Evolutionary conservation across 371 early-diverging fungal species (phyloP).

Genomic region (Mucor indicus): DNA sequence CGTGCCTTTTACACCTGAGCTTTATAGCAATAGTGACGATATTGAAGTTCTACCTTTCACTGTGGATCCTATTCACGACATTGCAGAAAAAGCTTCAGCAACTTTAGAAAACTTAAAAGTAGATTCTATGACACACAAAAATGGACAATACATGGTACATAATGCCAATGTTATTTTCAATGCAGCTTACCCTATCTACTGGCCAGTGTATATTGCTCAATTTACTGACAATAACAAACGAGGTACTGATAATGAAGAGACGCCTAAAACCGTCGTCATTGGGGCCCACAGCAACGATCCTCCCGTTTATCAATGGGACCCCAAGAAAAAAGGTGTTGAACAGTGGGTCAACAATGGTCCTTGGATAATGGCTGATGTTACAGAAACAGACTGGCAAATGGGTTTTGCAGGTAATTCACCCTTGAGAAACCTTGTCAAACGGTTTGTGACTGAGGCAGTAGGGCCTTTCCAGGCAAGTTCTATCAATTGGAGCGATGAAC

Average conservation of each 20-base stretch:
- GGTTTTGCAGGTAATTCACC: slow-evolving; percentile 8
- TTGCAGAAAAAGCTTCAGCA: slow-evolving; percentile 6
- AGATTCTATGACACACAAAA: slow-evolving; percentile 2
- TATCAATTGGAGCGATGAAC: slow-evolving; percentile 27
- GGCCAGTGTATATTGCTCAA: slow-evolving; percentile 33
- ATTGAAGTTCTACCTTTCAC: slow-evolving; percentile 26
- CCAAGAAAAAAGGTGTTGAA: slow-evolving; percentile 2
- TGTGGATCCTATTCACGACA: slow-evolving; percentile 15
- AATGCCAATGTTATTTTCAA: slow-evolving; percentile 17
- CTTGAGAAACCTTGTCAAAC: slow-evolving; percentile 9
- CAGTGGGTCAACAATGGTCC: slow-evolving; percentile 34
- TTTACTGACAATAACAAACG: slow-evolving; percentile 10
- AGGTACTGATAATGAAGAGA: background rate
- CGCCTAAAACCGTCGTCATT: slow-evolving; percentile 22
- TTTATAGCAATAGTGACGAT: slow-evolving; percentile 12
- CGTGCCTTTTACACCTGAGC: slow-evolving; percentile 16
- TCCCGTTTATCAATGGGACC: slow-evolving; percentile 24
- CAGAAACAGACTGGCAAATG: slow-evolving; percentile 23
- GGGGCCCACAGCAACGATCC: slow-evolving; percentile 25
- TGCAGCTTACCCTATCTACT: slow-evolving; percentile 33
- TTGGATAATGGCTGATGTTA: slow-evolving; percentile 28
- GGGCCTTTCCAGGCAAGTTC: slow-evolving; percentile 4
- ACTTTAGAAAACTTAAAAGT: slow-evolving; percentile 7
- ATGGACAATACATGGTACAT: slow-evolving; percentile 1
- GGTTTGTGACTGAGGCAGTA: slow-evolving; percentile 14